Percentiles rank a stretch among this genome's conserved stretches.
Evolutionary conservation across 2,329 filamentous ascomycete species (phyloP).

Genomic region (Trichophyton mentagrophytes): DNA sequence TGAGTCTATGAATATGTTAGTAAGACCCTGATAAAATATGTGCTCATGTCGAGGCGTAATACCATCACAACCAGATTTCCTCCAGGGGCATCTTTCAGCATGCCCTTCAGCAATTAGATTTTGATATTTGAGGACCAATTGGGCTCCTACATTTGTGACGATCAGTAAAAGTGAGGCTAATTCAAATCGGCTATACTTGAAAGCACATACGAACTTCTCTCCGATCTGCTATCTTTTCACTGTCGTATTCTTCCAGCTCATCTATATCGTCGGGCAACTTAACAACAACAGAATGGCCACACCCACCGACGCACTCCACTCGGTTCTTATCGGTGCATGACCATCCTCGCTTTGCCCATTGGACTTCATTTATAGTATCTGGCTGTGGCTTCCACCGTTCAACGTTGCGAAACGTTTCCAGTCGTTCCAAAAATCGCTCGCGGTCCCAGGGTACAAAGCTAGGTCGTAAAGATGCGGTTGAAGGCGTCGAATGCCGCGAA

Average conservation of each 20-base stretch:
- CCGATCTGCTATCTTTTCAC: slow-evolving; percentile 30
- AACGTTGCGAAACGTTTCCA: slow-evolving; percentile 81
- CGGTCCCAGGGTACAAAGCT: slow-evolving; percentile 83
- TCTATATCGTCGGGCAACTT: slow-evolving; percentile 58
- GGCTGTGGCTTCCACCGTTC: slow-evolving; percentile 93
- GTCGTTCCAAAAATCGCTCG: slow-evolving; percentile 61
- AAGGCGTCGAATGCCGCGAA: slow-evolving; percentile 11
- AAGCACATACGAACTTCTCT: slow-evolving; percentile 31
- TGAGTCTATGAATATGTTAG: slow-evolving; percentile 34
- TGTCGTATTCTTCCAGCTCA: slow-evolving; percentile 35
- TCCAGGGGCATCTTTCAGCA: slow-evolving; percentile 73
- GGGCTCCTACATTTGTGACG: slow-evolving; percentile 36
- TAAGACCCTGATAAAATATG: slow-evolving; percentile 13
- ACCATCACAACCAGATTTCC: slow-evolving; percentile 77
- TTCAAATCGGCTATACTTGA: neutral
- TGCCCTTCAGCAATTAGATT: slow-evolving; percentile 64
- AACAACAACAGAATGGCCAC: slow-evolving; percentile 71
- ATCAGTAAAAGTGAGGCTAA: neutral
- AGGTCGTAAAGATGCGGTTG: slow-evolving; percentile 34
- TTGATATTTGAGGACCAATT: slow-evolving; percentile 62
- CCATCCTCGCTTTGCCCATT: slow-evolving; percentile 93
- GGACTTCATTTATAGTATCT: slow-evolving; percentile 69
- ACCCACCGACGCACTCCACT: slow-evolving; percentile 68
- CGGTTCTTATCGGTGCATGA: slow-evolving; percentile 70
- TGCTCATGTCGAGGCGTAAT: slow-evolving; percentile 16